Evolutionary conservation across 768 basidiomycete genomes (phyloP).

Genomic region (Mycena crocata): DNA sequence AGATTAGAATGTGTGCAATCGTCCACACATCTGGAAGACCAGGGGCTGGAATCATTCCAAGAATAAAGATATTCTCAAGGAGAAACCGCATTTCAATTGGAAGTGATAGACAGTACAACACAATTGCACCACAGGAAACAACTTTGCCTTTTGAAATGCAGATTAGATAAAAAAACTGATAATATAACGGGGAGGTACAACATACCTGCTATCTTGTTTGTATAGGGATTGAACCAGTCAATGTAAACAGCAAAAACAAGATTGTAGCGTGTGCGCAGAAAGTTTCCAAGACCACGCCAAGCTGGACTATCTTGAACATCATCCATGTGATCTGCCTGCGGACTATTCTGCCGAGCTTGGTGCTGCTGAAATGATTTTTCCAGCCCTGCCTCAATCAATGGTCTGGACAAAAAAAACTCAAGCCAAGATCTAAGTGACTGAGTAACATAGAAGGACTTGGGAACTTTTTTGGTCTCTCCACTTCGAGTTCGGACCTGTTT

Average conservation of each 20-base stretch:
- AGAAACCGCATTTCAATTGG: conserved; percentile 28
- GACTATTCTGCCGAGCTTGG: too few species aligned
- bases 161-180: not conserved
- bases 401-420: too few species aligned
- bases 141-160: conserved; percentile 6
- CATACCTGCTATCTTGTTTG: conserved; percentile 5
- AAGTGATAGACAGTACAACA: conserved; percentile 33
- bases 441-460: too few species aligned
- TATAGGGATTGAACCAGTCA: conserved; percentile 50
- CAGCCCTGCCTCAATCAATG: too few species aligned
- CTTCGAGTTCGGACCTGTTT: too few species aligned
- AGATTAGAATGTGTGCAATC: conserved; percentile 28
- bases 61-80: conserved; percentile 23
- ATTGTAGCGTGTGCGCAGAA: conserved; percentile 27
- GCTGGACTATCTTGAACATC: conserved; percentile 26
- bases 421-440: too few species aligned
- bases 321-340: too few species aligned
- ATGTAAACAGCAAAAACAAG: conserved; percentile 45
- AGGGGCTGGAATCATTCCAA: conserved; percentile 29
- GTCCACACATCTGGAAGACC: conserved; percentile 27
- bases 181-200: conserved; percentile 37
- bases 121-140: conserved; percentile 17
- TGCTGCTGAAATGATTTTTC: too few species aligned
- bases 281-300: conserved; percentile 12
- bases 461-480: too few species aligned